phyloP scores from a whole-genome alignment of 164 flowering plant species.

The Macadamia integrifolia region DNA sequence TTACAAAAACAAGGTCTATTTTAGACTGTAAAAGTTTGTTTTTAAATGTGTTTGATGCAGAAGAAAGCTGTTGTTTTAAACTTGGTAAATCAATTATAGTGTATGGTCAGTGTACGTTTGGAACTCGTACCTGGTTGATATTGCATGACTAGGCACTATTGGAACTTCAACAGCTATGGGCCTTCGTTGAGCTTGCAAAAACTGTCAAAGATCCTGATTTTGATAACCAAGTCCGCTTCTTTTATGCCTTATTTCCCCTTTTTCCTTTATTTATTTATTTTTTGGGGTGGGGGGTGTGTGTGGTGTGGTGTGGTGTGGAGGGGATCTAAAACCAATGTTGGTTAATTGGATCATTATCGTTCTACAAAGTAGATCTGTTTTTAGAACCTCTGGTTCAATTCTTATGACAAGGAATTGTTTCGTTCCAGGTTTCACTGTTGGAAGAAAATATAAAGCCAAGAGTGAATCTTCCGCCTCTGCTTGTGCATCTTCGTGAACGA shows the following conservation, averaged over 20 bases:
- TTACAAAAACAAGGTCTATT: too few species aligned
- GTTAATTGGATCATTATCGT: not conserved
- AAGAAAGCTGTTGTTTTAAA: not conserved
- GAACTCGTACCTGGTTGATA: not conserved
- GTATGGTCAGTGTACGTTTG: not conserved
- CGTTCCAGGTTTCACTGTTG: conserved; percentile 65
- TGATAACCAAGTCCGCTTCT: not conserved
- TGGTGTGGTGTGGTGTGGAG: too few species aligned
- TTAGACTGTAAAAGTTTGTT: not conserved
- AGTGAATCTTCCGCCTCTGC: conserved; percentile 73
- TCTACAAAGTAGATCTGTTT: conserved; percentile 1
- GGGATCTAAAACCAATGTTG: not conserved
- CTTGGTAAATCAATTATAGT: not conserved
- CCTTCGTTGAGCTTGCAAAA: too few species aligned
- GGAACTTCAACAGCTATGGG: too few species aligned
- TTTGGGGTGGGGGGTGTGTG: too few species aligned
- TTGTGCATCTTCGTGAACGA: conserved; percentile 80
- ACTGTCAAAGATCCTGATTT: too few species aligned
- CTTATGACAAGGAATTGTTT: conserved; percentile 2
- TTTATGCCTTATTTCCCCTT: not conserved
- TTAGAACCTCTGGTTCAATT: not conserved
- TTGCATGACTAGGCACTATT: too few species aligned
- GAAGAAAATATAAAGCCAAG: conserved; percentile 84
- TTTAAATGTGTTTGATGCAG: not conserved
- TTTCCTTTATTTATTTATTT: not conserved